A percentile compares a stretch with the other conserved stretches of the same genome.
Conservation (phyloP, 176 grass and related monocot genomes). For the Aegilops speltoides region DNA sequence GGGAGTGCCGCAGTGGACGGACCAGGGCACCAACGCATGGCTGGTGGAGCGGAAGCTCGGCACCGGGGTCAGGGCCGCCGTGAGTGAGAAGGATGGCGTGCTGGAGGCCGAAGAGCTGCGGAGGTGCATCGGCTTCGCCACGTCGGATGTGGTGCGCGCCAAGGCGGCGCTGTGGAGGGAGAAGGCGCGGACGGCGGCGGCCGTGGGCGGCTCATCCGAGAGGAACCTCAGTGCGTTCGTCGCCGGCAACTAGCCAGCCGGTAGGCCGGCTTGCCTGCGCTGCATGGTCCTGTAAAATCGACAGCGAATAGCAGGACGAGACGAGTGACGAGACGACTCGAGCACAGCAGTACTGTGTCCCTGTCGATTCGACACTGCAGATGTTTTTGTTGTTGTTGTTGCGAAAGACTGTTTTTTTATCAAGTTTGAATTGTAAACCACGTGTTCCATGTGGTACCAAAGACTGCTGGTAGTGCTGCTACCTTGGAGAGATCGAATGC, state of each 20-base stretch:
- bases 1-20: slow-evolving; percentile 62
- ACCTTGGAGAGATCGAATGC: not conserved
- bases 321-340: not conserved
- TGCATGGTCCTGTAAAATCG: not conserved
- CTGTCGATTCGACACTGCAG: not conserved
- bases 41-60: slow-evolving; percentile 59
- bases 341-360: not conserved
- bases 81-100: slow-evolving; percentile 39
- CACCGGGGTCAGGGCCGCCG: slow-evolving; percentile 48
- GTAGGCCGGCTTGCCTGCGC: not conserved
- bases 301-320: not conserved
- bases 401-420: too few species aligned
- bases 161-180: slow-evolving; percentile 53
- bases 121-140: slow-evolving; percentile 43
- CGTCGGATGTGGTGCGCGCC: slow-evolving; percentile 45
- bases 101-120: slow-evolving; percentile 56
- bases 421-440: too few species aligned
- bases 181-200: slow-evolving; percentile 34
- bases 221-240: slow-evolving; percentile 53
- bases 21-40: slow-evolving; percentile 72
- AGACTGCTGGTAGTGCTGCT: not conserved
- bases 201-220: slow-evolving; percentile 46
- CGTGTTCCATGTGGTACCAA: too few species aligned
- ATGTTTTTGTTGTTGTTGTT: too few species aligned
- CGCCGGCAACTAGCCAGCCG: slow-evolving; percentile 7